phyloP scores from a whole-genome alignment of 2,329 filamentous ascomycete genomes.

The Paraphaeosphaeria sporulosa region DNA sequence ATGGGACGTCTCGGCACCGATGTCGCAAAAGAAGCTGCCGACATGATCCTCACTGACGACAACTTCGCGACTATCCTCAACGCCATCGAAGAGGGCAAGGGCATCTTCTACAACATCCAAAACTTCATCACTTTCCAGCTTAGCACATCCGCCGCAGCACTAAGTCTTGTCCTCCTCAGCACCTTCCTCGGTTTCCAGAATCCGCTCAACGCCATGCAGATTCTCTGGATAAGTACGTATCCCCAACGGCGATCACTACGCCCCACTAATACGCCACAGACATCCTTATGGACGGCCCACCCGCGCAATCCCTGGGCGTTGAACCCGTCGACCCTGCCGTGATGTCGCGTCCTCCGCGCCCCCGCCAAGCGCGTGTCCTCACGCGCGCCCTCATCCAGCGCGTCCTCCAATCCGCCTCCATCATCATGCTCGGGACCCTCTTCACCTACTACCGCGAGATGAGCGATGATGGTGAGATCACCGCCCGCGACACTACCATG shows the following conservation, averaged over 20 bases:
- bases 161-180: constrained; percentile 90
- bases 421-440: constrained; percentile 94
- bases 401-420: constrained; percentile 83
- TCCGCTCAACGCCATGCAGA: constrained; percentile 98
- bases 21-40: constrained; percentile 94
- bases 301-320: constrained; percentile 94
- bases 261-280: constrained; percentile 63
- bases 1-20: constrained; percentile 97
- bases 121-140: constrained; percentile 99
- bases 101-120: constrained; percentile 99
- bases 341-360: constrained; percentile 88
- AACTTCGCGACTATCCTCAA: constrained; percentile 91
- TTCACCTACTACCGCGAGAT: constrained; percentile 92
- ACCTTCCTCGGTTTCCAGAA: constrained; percentile 93
- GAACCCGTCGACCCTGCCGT: constrained; percentile 94
- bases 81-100: constrained; percentile 98
- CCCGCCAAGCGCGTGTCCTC: constrained; percentile 88
- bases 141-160: constrained; percentile 91
- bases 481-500: constrained; percentile 96
- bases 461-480: constrained; percentile 80
- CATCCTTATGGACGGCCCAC: constrained; percentile 99
- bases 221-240: constrained; percentile 95
- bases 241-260: constrained; percentile 1
- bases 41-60: constrained; percentile 91
- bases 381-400: constrained; percentile 82